Evolutionary conservation across 345 rosid species (phyloP), one percentile per base, ranked within the genome.

Genomic region (Pelargonium nanum): DNA sequence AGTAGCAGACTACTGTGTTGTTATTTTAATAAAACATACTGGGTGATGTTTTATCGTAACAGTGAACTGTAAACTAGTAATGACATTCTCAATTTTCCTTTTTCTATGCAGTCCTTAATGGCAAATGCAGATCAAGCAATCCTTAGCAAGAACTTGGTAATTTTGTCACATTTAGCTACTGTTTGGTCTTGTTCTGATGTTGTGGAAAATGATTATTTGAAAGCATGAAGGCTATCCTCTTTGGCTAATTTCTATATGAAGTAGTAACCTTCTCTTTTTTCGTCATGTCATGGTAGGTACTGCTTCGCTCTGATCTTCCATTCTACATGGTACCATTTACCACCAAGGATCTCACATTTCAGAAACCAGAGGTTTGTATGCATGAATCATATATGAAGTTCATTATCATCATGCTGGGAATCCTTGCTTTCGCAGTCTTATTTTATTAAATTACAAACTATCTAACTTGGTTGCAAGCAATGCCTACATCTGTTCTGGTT

Each of bases 251-350:
- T 13, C 45, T 26, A 65, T 52, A 12, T 40, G 48, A 40, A 40
- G 9, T 40, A 40, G 16, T 17, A 40, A 40, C 15, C 9, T 9
- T 12, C 15, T 40, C 48, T 40, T 40, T 8, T 8, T 40, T 40
- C 17, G 51, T n/a, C 59, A 23, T 58, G 0, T 62, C 55, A 19
- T 71, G 63, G 66, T 81, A 93, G 99, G 97, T 96, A 64, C 59
- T 85, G 67, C 75, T 93, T 54, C 80, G 97, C 28, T 76, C 81
- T 59, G 97, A 93, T 80, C 96, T 93, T 65, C 96, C 97, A 19
- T 74, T 61, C 68, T 89, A 87, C 72, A 85, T 93, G 72, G 94
- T 89, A 26, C 99, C 99, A n/a, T 87, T 87, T 77, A 70, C 74
- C 15, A 77, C 86, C 5, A 55, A 53, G 54, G 96, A 93, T 70